Evolutionary conservation across 2,329 filamentous ascomycete genomes (phyloP).

Genomic region (Fusarium buxicola): DNA sequence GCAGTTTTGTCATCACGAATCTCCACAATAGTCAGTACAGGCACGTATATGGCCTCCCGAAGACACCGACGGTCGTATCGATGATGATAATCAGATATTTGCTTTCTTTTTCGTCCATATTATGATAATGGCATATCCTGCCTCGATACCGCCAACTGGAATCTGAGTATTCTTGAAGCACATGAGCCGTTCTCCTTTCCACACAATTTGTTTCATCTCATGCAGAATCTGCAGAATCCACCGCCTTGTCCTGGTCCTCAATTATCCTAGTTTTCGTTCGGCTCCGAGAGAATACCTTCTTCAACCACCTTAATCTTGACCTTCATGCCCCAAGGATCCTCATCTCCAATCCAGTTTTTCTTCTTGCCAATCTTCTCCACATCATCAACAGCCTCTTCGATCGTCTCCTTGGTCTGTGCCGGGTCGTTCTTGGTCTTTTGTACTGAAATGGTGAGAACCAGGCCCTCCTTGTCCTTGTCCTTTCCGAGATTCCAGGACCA

Average conservation of each 20-base stretch:
- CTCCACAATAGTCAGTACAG: too few species aligned
- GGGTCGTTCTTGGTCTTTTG: constrained; percentile 52
- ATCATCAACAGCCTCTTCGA: constrained; percentile 54
- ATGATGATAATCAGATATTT: not conserved
- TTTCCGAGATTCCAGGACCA: constrained; percentile 58
- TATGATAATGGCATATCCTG: too few species aligned
- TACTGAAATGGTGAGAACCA: constrained; percentile 59
- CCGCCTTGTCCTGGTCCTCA: too few species aligned
- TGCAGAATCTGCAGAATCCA: too few species aligned
- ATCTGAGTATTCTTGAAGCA: too few species aligned
- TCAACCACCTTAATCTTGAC: constrained; percentile 51
- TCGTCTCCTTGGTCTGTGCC: constrained; percentile 54
- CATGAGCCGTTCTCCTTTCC: too few species aligned
- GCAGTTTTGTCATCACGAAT: too few species aligned
- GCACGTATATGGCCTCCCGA: too few species aligned
- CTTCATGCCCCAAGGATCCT: constrained; percentile 54
- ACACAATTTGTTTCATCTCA: too few species aligned
- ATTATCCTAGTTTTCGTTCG: not conserved
- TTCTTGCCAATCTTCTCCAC: constrained; percentile 69
- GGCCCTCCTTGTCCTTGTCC: constrained; percentile 52
- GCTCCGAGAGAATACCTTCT: constrained; percentile 45
- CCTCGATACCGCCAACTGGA: too few species aligned
- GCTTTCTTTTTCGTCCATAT: too few species aligned
- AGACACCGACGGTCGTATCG: too few species aligned
- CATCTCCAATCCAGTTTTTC: constrained; percentile 62